These are phyloP conservation scores for Apiospora saccharicola DNA, from an alignment of 2,329 filamentous ascomycete genomes.

Conservation along the genomic window DNA sequence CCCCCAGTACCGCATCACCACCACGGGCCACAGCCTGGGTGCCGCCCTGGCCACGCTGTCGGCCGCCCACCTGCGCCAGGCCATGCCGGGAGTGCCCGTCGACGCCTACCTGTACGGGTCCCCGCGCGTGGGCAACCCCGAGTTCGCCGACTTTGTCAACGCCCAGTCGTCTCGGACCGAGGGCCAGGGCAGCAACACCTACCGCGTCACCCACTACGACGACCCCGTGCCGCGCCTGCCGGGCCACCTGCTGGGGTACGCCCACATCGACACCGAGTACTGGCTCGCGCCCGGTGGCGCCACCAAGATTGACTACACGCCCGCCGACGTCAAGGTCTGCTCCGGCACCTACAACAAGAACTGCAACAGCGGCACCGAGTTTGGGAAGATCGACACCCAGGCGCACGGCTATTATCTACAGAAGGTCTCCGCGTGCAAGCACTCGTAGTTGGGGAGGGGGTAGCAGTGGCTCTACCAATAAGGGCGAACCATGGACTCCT, in stretches of 20 bases:
- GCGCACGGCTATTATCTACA: constrained; percentile 60
- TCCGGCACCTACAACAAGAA: constrained; percentile 52
- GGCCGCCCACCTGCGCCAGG: constrained; percentile 34
- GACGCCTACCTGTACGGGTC: constrained; percentile 42
- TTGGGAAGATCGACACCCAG: constrained; percentile 48
- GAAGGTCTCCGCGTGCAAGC: constrained; percentile 48
- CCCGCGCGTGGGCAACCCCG: constrained; percentile 39
- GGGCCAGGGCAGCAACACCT: constrained; percentile 23
- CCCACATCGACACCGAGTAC: constrained; percentile 20
- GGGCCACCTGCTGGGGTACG: constrained; percentile 23
- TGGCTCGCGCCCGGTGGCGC: constrained; percentile 2
- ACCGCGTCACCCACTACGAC: constrained; percentile 29
- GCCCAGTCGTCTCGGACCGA: constrained; percentile 21
- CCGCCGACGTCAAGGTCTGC: constrained; percentile 55
- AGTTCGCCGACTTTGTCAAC: constrained; percentile 39
- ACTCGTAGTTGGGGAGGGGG: background rate
- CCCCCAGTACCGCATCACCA: constrained; percentile 36
- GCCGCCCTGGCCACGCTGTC: constrained; percentile 40
- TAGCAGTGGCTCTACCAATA: too few relatives aligned
- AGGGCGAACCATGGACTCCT: too few relatives aligned
- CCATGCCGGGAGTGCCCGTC: constrained; percentile 29
- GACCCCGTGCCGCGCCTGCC: constrained; percentile 31
- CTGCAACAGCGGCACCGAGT: constrained; percentile 58
- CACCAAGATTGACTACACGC: constrained; percentile 45
- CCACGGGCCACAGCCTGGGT: constrained; percentile 41